Evolutionary conservation across 1,139 yeast genomes (phyloP).

Genomic region (Sugiyamaella xylanicola): DNA sequence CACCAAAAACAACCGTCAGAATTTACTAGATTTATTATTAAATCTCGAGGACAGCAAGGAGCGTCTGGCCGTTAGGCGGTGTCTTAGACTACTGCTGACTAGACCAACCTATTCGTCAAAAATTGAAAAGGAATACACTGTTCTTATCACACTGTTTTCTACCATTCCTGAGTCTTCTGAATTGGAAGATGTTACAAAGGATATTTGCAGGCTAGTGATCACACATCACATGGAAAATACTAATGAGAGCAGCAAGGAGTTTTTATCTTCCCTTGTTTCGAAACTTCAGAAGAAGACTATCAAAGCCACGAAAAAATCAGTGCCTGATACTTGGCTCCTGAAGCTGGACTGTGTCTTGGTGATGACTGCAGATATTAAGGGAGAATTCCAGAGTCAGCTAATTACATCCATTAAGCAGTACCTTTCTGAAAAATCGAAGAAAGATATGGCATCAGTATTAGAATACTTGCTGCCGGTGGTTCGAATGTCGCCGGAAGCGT

Average conservation of each 20-base stretch:
- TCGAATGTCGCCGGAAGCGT: not conserved
- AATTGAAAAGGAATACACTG: conserved; percentile 20
- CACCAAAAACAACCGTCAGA: conserved; percentile 18
- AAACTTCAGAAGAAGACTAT: conserved; percentile 17
- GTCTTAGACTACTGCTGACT: conserved; percentile 15
- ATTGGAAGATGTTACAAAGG: conserved; percentile 16
- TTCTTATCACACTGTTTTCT: conserved; percentile 20
- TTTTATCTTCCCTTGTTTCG: conserved; percentile 13
- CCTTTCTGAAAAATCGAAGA: not conserved
- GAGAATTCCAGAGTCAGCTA: conserved; percentile 8
- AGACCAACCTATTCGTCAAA: conserved; percentile 24
- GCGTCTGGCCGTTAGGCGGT: not conserved
- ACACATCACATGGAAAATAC: conserved; percentile 17
- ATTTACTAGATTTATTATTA: conserved; percentile 19
- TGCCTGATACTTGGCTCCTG: conserved; percentile 16
- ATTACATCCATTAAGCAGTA: not conserved
- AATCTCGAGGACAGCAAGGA: not conserved
- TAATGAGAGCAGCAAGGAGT: conserved; percentile 19
- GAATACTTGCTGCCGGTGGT: conserved; percentile 1
- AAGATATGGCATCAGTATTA: not conserved
- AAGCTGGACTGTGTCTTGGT: conserved; percentile 18
- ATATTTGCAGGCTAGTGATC: conserved; percentile 18
- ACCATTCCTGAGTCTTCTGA: conserved; percentile 3
- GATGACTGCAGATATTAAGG: not conserved
- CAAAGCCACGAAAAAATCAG: conserved; percentile 4